These are phyloP conservation scores for Aspergillus saccharolyticus DNA, from an alignment of 495 filamentous ascomycete species.

Conservation along the genomic window DNA sequence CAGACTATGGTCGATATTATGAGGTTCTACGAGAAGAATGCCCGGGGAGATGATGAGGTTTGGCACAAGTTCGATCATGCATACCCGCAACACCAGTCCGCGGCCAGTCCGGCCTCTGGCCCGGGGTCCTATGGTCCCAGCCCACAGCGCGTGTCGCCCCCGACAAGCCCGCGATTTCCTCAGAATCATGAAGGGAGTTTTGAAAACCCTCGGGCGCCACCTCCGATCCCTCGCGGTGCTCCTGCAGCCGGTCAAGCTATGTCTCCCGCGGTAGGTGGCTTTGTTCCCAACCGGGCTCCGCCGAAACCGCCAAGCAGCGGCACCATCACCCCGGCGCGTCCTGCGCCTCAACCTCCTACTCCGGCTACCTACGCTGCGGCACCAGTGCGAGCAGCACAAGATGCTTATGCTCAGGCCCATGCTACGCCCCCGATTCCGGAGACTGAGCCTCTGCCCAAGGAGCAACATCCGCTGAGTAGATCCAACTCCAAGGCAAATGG, in stretches of 20 bases:
- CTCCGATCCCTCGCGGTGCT: conserved; percentile 70
- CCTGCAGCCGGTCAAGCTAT: conserved; percentile 22
- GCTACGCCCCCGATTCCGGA: conserved; percentile 37
- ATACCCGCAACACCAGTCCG: conserved; percentile 52
- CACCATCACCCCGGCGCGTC: conserved; percentile 36
- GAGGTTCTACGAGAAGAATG: conserved; percentile 91
- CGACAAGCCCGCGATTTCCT: conserved; percentile 87
- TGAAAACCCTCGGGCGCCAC: conserved; percentile 91
- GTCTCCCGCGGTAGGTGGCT: conserved; percentile 30
- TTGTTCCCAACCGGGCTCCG: conserved; percentile 41
- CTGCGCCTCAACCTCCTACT: conserved; percentile 49
- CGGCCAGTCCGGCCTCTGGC: conserved; percentile 31
- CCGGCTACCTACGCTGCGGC: conserved; percentile 19
- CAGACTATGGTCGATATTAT: conserved; percentile 93
- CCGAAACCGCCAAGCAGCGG: conserved; percentile 37
- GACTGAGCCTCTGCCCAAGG: conserved; percentile 52
- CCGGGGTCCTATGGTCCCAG: conserved; percentile 14
- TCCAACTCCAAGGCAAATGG: conserved; percentile 42
- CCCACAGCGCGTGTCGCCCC: conserved; percentile 56
- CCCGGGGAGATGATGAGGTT: conserved; percentile 75
- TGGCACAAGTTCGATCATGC: conserved; percentile 96
- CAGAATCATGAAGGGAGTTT: conserved; percentile 89
- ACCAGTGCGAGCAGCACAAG: conserved; percentile 21
- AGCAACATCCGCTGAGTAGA: conserved; percentile 33
- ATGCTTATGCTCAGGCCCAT: conserved; percentile 23